phyloP scores from a whole-genome alignment of 164 flowering plant genomes.

The Aristolochia fimbriata region DNA sequence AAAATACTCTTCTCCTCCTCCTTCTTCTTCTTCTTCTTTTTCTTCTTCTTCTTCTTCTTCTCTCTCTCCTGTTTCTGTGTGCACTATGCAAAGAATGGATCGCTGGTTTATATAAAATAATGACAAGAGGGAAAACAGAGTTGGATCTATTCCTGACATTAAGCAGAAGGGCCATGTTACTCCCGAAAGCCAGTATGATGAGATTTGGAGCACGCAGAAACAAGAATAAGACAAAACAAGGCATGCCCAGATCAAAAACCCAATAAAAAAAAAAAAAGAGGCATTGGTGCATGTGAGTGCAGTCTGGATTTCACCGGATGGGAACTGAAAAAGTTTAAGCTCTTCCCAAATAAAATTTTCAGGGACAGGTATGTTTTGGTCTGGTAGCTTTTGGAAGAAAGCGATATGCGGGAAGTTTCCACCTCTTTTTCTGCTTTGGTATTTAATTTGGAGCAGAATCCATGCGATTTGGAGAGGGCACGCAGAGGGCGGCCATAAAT shows the following conservation, averaged over 20 bases:
- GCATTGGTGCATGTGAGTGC: conserved; percentile 12
- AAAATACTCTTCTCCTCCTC: no score
- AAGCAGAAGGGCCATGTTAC: conserved; percentile 12
- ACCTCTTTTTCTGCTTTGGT: conserved; percentile 3
- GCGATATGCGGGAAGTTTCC: conserved; percentile 21
- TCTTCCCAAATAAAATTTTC: conserved; percentile 6
- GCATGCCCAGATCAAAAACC: conserved; percentile 3
- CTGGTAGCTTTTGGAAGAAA: conserved; percentile 28
- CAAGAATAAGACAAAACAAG: conserved; percentile 9
- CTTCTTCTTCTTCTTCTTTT: no score
- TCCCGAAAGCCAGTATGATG: not conserved
- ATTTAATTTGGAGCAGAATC: conserved; percentile 3
- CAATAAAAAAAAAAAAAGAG: not conserved
- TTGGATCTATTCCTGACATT: not conserved
- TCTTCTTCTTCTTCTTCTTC: no score
- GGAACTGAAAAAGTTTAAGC: conserved; percentile 11
- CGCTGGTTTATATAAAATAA: no score
- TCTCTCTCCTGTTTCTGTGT: no score
- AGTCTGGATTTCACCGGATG: conserved; percentile 13
- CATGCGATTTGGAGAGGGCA: not conserved
- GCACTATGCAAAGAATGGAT: no score
- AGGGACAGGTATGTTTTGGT: conserved; percentile 14
- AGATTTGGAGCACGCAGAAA: conserved; percentile 6
- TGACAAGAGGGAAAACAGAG: conserved; percentile 3
- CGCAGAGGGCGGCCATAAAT: not conserved